Evolutionary conservation across 2,329 filamentous ascomycete species (phyloP).

Genomic region (Penicillium sp.): DNA sequence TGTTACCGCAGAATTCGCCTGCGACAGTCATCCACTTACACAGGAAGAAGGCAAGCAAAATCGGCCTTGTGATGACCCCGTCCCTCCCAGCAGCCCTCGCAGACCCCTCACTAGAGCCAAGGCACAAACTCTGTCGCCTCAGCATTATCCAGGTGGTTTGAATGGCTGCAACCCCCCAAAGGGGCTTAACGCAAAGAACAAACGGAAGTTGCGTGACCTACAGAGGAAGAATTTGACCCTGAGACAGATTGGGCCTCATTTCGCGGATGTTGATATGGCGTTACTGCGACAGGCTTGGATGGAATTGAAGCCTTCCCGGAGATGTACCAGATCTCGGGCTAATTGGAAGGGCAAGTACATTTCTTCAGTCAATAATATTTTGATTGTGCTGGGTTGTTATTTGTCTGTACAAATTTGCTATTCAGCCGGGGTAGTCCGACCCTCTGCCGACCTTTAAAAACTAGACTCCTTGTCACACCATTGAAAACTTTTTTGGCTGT

Average conservation of each 20-base stretch:
- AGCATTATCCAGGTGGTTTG: not conserved
- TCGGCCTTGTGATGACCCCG: not conserved
- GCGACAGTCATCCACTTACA: not conserved
- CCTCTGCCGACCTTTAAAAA: not conserved
- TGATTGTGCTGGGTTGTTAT: not conserved
- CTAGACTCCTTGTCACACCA: not conserved
- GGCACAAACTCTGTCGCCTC: not conserved
- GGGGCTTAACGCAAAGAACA: not conserved
- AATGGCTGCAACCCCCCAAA: not conserved
- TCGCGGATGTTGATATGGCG: slow-evolving; percentile 9
- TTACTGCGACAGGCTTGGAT: slow-evolving; percentile 13
- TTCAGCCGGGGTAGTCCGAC: not conserved
- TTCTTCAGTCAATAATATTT: not conserved
- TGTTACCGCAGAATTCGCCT: not conserved
- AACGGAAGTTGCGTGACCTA: not conserved
- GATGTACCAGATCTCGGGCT: slow-evolving; percentile 13
- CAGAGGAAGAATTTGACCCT: slow-evolving; percentile 1
- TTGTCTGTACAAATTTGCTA: not conserved
- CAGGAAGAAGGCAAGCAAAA: slow-evolving; percentile 36
- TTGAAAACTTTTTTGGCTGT: not conserved
- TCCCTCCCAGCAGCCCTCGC: not conserved
- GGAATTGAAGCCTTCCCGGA: slow-evolving; percentile 9
- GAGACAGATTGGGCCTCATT: slow-evolving; percentile 14
- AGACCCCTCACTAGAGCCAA: not conserved
- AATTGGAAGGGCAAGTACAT: not conserved